Conservation (phyloP, 1,139 yeast genomes). For the Blastobotrys ciferrii region DNA sequence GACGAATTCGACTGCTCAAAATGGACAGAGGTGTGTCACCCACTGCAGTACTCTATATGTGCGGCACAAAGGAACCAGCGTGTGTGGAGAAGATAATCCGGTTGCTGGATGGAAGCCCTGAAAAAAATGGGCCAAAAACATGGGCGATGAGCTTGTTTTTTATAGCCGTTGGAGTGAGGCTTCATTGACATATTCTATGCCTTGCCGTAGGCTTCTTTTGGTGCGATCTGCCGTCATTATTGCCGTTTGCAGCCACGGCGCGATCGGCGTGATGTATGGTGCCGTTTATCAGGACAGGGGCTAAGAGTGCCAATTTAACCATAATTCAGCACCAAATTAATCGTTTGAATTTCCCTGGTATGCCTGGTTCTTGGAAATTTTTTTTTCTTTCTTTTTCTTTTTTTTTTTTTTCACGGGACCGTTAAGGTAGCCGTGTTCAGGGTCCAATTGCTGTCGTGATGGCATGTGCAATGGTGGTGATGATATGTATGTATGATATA, state of each 20-base stretch:
- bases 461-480: too few species aligned
- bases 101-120: background rate
- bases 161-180: background rate
- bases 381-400: background rate
- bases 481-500: too few species aligned
- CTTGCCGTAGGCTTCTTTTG: background rate
- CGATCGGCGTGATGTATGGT: slow-evolving; percentile 3
- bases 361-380: background rate
- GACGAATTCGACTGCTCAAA: background rate
- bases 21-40: slow-evolving; percentile 1
- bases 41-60: background rate
- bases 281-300: background rate
- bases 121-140: slow-evolving; percentile 1
- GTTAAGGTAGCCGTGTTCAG: background rate
- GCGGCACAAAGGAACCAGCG: background rate
- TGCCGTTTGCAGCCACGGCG: slow-evolving; percentile 9
- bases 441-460: too few species aligned
- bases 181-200: background rate
- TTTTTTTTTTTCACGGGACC: background rate
- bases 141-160: background rate
- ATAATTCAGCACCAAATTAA: too few species aligned
- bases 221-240: slow-evolving; percentile 1
- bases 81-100: background rate
- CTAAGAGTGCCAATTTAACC: too few species aligned
- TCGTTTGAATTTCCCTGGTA: too few species aligned